A percentile compares a stretch with the other conserved stretches of the same genome.
Conservation (phyloP, 257 asterid species). For the Oldenlandia corymbosa region DNA sequence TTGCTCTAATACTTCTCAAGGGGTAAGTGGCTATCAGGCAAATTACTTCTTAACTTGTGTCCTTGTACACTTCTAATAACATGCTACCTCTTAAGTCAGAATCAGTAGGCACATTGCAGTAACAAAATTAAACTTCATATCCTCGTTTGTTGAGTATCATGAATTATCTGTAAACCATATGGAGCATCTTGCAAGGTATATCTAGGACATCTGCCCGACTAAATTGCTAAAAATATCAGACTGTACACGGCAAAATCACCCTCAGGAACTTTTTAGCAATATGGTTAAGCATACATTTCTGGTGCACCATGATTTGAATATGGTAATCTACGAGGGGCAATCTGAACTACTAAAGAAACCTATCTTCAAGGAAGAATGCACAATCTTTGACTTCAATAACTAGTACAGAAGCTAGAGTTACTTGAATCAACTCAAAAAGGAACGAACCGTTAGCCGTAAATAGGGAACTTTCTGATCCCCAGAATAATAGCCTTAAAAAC, state of each 20-base stretch:
- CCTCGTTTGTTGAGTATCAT: no score
- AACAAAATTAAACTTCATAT: no score
- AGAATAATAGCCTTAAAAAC: background rate
- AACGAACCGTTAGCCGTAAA: background rate
- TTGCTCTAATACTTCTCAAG: background rate
- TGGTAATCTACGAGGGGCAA: background rate
- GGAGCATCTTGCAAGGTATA: background rate
- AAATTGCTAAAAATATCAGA: no score
- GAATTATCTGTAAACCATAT: background rate
- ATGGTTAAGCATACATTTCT: background rate
- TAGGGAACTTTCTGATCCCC: background rate
- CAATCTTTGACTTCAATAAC: background rate
- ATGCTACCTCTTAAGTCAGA: no score
- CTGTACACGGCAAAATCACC: background rate
- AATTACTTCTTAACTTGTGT: background rate
- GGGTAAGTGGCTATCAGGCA: background rate
- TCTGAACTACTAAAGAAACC: background rate
- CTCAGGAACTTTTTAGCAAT: background rate
- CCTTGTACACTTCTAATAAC: no score
- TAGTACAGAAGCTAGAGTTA: background rate
- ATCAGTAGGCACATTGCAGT: no score
- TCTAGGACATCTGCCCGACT: background rate
- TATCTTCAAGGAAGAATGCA: background rate
- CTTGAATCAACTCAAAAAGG: background rate
- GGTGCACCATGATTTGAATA: background rate